Evolutionary conservation across 139 green algal species (phyloP), one percentile per base, ranked within the genome.

Genomic region (Picochlorum costavermella): DNA sequence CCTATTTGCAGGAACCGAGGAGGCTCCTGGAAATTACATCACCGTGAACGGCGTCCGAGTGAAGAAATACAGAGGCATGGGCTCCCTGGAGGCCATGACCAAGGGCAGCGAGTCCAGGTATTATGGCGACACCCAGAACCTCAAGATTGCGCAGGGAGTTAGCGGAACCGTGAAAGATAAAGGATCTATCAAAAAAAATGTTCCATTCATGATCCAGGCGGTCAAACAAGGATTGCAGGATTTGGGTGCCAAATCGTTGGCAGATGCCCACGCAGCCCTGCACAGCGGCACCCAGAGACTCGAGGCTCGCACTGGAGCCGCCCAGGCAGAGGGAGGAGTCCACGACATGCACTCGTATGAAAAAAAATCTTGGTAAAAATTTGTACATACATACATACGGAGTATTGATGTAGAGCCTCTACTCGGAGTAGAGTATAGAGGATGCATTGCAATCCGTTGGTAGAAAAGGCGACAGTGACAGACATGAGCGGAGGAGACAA

Each of bases 121-220:
- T 79, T 83, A 94, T 60, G 77, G 73, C 25, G 92, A 97, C 69
- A 92, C 81, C 11, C 66, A 72, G 50, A 48, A 70, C 9, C 81
- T 99, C 14, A 98, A 98, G 76, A 94, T 98, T 61, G 91, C 91
- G 4, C 90, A 98, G 81, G 94, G 94, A 33, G 94, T 99, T 61
- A 81, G 76, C 13, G 94, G 94, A 16, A 91, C 88, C 9, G 94
- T 99, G 6, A 83, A 80, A 61, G 90, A 96, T 76, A 99, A 98
- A 78, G 94, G 94, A 44, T 84, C 68, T 40, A 73, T 98, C 31
- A 75, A 77, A 55, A 62, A 50, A 20, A 84, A 82, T 23, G 67
- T 95, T 30, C 88, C 89, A 1, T 93, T 88, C 84, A 67, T 97
- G 30, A 65, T 79, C 16, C 92, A 98, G 68, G 92, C 87, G 4